Evolutionary conservation across 2,329 filamentous ascomycete species (phyloP).

Genomic region (Volutella citrinella): DNA sequence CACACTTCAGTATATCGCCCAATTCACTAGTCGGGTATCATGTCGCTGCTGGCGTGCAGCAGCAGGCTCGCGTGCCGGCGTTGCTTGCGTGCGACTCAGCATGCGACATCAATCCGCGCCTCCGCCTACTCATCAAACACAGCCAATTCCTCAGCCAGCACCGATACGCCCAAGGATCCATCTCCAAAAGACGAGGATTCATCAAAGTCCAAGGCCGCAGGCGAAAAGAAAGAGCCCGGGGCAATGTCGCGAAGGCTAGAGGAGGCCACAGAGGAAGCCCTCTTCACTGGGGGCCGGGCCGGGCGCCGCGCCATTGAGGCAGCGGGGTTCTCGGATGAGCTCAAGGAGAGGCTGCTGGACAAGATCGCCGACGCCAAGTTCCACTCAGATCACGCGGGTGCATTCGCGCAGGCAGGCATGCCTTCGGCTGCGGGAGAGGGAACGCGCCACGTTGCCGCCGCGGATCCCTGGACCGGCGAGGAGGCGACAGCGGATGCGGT

Average conservation of each 20-base stretch:
- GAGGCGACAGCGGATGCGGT: slow-evolving; percentile 74
- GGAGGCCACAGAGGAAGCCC: slow-evolving; percentile 61
- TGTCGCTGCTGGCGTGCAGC: slow-evolving; percentile 6
- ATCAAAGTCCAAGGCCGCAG: background rate
- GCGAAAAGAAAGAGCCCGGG: slow-evolving; percentile 30
- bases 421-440: slow-evolving; percentile 62
- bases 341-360: slow-evolving; percentile 56
- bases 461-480: slow-evolving; percentile 72
- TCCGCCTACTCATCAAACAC: slow-evolving; percentile 13
- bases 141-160: background rate
- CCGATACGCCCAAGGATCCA: slow-evolving; percentile 4
- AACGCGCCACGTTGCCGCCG: slow-evolving; percentile 64
- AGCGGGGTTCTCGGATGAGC: slow-evolving; percentile 61
- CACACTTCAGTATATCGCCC: background rate
- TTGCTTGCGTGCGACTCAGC: slow-evolving; percentile 16
- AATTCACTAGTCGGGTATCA: background rate
- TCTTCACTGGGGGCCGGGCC: slow-evolving; percentile 56
- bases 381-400: slow-evolving; percentile 44
- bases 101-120: slow-evolving; percentile 2
- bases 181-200: slow-evolving; percentile 3
- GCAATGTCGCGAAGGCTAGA: slow-evolving; percentile 56
- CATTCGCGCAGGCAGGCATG: slow-evolving; percentile 48
- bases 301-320: slow-evolving; percentile 59
- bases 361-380: slow-evolving; percentile 57
- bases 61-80: slow-evolving; percentile 15